Conservation (phyloP, 2,329 filamentous ascomycete genomes). For the Cercospora zeae-maydis region DNA sequence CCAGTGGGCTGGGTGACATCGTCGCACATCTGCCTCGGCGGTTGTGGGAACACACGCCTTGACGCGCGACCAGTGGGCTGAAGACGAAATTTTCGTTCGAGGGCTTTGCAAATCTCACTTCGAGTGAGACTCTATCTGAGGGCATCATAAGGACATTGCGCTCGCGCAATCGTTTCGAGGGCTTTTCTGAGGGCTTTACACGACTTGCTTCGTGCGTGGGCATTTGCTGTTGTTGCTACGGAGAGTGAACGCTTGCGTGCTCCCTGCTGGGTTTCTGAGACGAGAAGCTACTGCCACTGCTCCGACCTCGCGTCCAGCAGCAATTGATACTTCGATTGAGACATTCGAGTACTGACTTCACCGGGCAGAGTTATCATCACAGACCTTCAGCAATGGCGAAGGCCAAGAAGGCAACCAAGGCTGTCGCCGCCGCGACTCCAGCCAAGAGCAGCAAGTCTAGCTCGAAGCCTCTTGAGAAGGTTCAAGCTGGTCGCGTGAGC, state of each 20-base stretch:
- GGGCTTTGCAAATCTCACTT: slow-evolving; percentile 32
- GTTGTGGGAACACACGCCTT: slow-evolving; percentile 54
- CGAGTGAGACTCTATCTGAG: slow-evolving; percentile 33
- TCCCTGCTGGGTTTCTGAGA: slow-evolving; percentile 39
- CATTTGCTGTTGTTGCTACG: slow-evolving; percentile 35
- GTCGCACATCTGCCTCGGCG: slow-evolving; percentile 41
- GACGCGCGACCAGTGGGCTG: slow-evolving; percentile 45
- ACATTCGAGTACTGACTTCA: slow-evolving; percentile 28
- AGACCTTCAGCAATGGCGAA: slow-evolving; percentile 42
- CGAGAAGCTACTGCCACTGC: slow-evolving; percentile 28
- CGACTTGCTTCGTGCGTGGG: slow-evolving; percentile 34
- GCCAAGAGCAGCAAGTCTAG: slow-evolving; percentile 27
- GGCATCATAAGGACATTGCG: slow-evolving; percentile 31
- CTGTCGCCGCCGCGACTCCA: slow-evolving; percentile 28
- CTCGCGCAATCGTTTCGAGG: slow-evolving; percentile 30
- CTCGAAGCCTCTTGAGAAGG: slow-evolving; percentile 45
- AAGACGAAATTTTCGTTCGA: slow-evolving; percentile 39
- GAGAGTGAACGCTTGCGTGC: slow-evolving; percentile 42
- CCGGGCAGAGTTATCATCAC: slow-evolving; percentile 31
- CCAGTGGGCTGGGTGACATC: slow-evolving; percentile 29
- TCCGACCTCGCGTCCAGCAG: slow-evolving; percentile 12
- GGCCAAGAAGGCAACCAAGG: slow-evolving; percentile 42
- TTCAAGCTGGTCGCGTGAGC: slow-evolving; percentile 63
- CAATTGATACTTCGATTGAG: slow-evolving; percentile 18
- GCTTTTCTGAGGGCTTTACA: slow-evolving; percentile 37